A percentile compares a stretch with the other conserved stretches of the same genome.
Evolutionary conservation across 192 early-diverging fungal genomes (phyloP).

Genomic region (Cetraspora pellucida): DNA sequence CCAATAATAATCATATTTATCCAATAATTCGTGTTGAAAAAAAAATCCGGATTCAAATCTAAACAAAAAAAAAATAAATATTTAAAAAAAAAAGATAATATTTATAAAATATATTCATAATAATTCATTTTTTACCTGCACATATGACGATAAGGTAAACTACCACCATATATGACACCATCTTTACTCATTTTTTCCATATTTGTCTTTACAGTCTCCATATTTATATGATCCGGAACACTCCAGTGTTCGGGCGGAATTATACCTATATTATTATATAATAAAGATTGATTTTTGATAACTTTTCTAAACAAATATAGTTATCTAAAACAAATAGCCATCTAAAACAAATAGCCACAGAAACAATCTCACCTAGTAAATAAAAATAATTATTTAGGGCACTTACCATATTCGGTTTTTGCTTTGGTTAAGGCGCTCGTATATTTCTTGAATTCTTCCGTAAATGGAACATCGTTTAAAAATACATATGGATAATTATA

Average conservation of each 20-base stretch:
- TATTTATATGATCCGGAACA: constrained; percentile 78
- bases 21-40: constrained; percentile 68
- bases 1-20: constrained; percentile 85
- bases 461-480: constrained; percentile 78
- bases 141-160: constrained; percentile 77
- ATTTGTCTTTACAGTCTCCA: constrained; percentile 53
- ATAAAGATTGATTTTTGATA: background rate
- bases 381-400: background rate
- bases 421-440: constrained; percentile 59
- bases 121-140: constrained; percentile 52
- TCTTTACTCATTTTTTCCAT: constrained; percentile 56
- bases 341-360: no score
- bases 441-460: constrained; percentile 63
- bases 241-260: constrained; percentile 79
- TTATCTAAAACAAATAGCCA: no score
- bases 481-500: constrained; percentile 89
- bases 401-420: constrained; percentile 60
- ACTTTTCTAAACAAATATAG: background rate
- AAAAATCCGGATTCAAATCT: constrained; percentile 79
- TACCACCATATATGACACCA: constrained; percentile 64
- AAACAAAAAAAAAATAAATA: background rate
- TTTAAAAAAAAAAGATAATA: background rate
- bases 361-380: no score
- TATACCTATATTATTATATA: constrained; percentile 20
- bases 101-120: background rate